Conservation (phyloP, 2,329 filamentous ascomycete species). For the Talaromyces sp. region DNA sequence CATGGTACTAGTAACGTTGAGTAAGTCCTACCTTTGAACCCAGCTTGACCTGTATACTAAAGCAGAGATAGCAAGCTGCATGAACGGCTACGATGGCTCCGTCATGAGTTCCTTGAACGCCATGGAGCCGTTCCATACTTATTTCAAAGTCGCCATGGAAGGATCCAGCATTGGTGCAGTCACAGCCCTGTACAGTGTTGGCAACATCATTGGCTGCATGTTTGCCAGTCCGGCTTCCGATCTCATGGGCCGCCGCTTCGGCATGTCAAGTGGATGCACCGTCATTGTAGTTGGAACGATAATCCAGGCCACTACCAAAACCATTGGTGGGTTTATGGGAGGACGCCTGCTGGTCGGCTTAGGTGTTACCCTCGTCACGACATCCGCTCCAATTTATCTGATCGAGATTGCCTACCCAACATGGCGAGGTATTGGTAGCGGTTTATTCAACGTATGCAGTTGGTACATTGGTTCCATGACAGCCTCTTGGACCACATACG, state of each 20-base stretch:
- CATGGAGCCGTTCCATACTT: slow-evolving; percentile 41
- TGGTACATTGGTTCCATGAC: slow-evolving; percentile 20
- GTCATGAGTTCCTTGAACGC: slow-evolving; percentile 47
- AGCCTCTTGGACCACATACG: slow-evolving; percentile 23
- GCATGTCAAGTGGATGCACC: slow-evolving; percentile 42
- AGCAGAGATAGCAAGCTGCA: slow-evolving; percentile 13
- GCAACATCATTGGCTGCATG: slow-evolving; percentile 43
- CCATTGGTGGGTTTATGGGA: slow-evolving; percentile 28
- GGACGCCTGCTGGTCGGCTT: slow-evolving; percentile 34
- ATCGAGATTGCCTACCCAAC: slow-evolving; percentile 31
- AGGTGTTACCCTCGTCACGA: slow-evolving; percentile 36
- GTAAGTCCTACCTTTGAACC: background rate
- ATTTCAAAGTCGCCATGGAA: slow-evolving; percentile 36
- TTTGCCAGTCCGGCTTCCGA: slow-evolving; percentile 46
- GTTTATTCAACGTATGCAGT: slow-evolving; percentile 29
- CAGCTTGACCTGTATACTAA: background rate
- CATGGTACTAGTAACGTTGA: slow-evolving; percentile 2
- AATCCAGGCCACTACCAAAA: slow-evolving; percentile 24
- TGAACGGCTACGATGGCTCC: slow-evolving; percentile 25
- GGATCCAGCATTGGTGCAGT: slow-evolving; percentile 44
- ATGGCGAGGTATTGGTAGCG: slow-evolving; percentile 28
- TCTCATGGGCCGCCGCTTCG: slow-evolving; percentile 43
- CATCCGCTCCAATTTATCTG: slow-evolving; percentile 29
- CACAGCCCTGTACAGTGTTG: slow-evolving; percentile 43
- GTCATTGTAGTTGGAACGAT: slow-evolving; percentile 28